Evolutionary conservation across 2,329 filamentous ascomycete species (phyloP).

Genomic region (Colletotrichum eleusines): DNA sequence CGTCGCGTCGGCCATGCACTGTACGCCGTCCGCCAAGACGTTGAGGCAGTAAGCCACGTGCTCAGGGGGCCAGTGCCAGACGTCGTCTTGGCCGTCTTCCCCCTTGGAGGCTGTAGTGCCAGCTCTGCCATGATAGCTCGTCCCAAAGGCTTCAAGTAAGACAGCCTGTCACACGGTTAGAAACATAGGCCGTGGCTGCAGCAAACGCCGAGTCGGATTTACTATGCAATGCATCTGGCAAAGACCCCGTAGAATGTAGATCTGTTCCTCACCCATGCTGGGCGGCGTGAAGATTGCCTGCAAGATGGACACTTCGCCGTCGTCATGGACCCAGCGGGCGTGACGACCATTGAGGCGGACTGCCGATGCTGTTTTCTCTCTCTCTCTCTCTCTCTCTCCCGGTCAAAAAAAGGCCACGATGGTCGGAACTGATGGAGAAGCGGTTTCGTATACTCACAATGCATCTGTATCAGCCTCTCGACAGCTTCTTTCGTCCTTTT

Average conservation of each 20-base stretch:
- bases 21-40: constrained; percentile 10
- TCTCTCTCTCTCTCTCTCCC: too few relatives aligned
- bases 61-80: constrained; percentile 21
- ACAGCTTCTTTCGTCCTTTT: background rate
- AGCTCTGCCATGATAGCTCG: too few relatives aligned
- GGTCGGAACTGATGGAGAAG: too few relatives aligned
- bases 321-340: constrained; percentile 12
- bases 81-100: background rate
- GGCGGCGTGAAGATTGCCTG: constrained; percentile 5
- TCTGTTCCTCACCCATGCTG: background rate
- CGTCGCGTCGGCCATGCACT: constrained; percentile 11
- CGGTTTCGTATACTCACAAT: constrained; percentile 4
- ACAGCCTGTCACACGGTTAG: background rate
- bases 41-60: constrained; percentile 20
- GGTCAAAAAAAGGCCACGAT: too few relatives aligned
- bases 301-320: background rate
- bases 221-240: constrained; percentile 3
- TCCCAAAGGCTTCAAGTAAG: background rate
- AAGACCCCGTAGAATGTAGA: background rate
- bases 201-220: background rate
- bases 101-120: background rate
- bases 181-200: background rate
- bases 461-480: background rate
- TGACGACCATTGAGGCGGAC: constrained; percentile 12
- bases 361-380: background rate